phyloP scores from a whole-genome alignment of 2,329 filamentous ascomycete species.

The Juglanconis juglandina region DNA sequence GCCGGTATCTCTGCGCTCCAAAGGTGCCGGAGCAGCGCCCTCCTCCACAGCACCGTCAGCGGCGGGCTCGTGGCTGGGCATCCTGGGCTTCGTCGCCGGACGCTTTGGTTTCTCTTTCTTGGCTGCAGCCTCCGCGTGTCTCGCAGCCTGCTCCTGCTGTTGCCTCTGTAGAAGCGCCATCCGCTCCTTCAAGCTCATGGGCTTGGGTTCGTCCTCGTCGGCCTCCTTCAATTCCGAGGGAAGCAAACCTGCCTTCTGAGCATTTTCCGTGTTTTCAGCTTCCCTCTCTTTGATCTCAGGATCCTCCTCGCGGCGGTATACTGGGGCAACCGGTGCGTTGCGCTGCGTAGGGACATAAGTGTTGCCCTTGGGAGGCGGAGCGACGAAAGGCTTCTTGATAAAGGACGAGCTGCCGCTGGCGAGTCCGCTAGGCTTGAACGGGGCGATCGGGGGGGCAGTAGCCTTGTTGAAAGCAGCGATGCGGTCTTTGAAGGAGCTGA shows the following conservation, averaged over 20 bases:
- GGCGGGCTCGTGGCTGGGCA: slow-evolving; percentile 43
- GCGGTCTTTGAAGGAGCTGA: slow-evolving; percentile 84
- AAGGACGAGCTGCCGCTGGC: slow-evolving; percentile 61
- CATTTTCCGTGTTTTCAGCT: slow-evolving; percentile 62
- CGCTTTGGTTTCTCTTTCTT: slow-evolving; percentile 89
- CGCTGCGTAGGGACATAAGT: slow-evolving; percentile 78
- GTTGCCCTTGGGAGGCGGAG: slow-evolving; percentile 88
- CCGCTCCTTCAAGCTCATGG: slow-evolving; percentile 88
- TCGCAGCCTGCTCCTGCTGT: slow-evolving; percentile 81
- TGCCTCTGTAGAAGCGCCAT: slow-evolving; percentile 93
- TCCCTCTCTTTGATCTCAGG: slow-evolving; percentile 65
- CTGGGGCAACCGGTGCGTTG: slow-evolving; percentile 66
- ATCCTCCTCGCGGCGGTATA: slow-evolving; percentile 87
- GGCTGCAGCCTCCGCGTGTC: slow-evolving; percentile 71
- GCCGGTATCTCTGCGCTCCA: slow-evolving; percentile 46
- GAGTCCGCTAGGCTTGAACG: slow-evolving; percentile 75
- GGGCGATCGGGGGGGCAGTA: slow-evolving; percentile 78
- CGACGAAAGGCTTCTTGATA: slow-evolving; percentile 95
- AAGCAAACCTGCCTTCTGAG: slow-evolving; percentile 64
- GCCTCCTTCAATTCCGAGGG: slow-evolving; percentile 44
- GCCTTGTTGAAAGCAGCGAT: slow-evolving; percentile 97
- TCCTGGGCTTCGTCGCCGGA: slow-evolving; percentile 61
- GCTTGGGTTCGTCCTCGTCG: slow-evolving; percentile 81
- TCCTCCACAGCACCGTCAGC: slow-evolving; percentile 27
- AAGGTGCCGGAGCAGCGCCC: slow-evolving; percentile 29